Percentiles rank a stretch among this genome's conserved stretches.
These are phyloP conservation scores for Akanthomyces dipterigenus DNA, from an alignment of 2,329 filamentous ascomycete genomes.

Conservation along the genomic window DNA sequence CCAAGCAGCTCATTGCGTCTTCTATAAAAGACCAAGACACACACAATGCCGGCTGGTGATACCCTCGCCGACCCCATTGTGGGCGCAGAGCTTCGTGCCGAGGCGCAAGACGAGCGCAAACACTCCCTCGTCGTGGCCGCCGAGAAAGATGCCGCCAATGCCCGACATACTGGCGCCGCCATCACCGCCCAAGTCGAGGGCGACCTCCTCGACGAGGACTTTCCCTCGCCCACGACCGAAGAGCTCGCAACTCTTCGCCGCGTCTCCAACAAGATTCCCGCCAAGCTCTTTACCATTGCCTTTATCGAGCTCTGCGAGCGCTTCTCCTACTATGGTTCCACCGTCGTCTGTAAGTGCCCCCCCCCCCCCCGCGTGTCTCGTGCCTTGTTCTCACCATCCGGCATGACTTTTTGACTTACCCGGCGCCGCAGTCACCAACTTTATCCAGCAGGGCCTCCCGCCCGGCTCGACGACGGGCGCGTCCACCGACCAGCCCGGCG, in stretches of 20 bases:
- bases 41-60: slow-evolving; percentile 13
- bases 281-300: slow-evolving; percentile 54
- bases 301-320: slow-evolving; percentile 66
- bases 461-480: slow-evolving; percentile 48
- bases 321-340: slow-evolving; percentile 66
- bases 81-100: slow-evolving; percentile 12
- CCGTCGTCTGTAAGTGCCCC: slow-evolving; percentile 52
- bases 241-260: slow-evolving; percentile 46
- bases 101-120: slow-evolving; percentile 14
- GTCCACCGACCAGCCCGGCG: slow-evolving; percentile 38
- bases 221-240: slow-evolving; percentile 38
- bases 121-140: slow-evolving; percentile 1
- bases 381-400: no score
- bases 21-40: not conserved
- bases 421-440: slow-evolving; percentile 44
- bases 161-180: slow-evolving; percentile 15
- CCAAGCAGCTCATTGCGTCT: no score
- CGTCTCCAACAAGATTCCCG: slow-evolving; percentile 51
- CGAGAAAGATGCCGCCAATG: not conserved
- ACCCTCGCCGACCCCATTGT: slow-evolving; percentile 24
- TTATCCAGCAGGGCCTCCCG: slow-evolving; percentile 53
- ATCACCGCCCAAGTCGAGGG: slow-evolving; percentile 15
- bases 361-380: no score
- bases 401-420: not conserved
- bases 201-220: not conserved